phyloP scores from a whole-genome alignment of 805 yeast genomes.

The Maudiozyma saulgeensis region DNA sequence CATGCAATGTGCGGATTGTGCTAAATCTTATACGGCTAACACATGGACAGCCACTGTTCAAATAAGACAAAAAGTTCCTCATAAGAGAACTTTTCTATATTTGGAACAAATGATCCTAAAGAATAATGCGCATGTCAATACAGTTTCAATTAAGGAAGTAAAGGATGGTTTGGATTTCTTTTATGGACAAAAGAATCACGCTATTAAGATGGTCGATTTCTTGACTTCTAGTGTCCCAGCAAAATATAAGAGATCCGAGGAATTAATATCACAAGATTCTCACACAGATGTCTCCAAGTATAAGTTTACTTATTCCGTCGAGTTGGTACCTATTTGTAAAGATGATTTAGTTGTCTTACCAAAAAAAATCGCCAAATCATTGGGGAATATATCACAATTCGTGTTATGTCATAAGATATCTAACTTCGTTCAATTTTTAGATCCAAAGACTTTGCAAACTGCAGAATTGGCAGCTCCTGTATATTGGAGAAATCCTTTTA shows the following conservation, averaged over 20 bases:
- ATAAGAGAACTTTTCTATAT: constrained; percentile 91
- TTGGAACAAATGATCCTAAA: constrained; percentile 89
- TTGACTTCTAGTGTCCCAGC: constrained; percentile 75
- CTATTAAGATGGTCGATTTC: constrained; percentile 88
- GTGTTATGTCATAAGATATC: constrained; percentile 79
- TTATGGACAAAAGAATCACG: constrained; percentile 81
- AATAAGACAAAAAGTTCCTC: constrained; percentile 95
- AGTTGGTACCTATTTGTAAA: constrained; percentile 91
- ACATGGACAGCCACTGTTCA: constrained; percentile 98
- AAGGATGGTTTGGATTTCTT: constrained; percentile 94
- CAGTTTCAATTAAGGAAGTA: constrained; percentile 85
- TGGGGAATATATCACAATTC: constrained; percentile 75
- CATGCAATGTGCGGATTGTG: constrained; percentile 98
- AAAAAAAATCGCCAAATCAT: constrained; percentile 67
- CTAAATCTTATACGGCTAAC: constrained; percentile 88
- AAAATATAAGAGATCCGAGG: constrained; percentile 75
- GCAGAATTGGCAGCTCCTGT: constrained; percentile 63
- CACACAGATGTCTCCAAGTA: constrained; percentile 81
- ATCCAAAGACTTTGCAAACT: constrained; percentile 68
- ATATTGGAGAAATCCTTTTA: constrained; percentile 80
- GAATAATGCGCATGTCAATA: constrained; percentile 87
- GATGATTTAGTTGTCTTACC: constrained; percentile 94
- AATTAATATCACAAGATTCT: constrained; percentile 81
- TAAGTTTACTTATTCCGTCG: constrained; percentile 87
- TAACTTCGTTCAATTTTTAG: constrained; percentile 77